Evolutionary conservation across 768 basidiomycete genomes (phyloP), one percentile per base, ranked within the genome.

Genomic region (Lentinula detonsa): DNA sequence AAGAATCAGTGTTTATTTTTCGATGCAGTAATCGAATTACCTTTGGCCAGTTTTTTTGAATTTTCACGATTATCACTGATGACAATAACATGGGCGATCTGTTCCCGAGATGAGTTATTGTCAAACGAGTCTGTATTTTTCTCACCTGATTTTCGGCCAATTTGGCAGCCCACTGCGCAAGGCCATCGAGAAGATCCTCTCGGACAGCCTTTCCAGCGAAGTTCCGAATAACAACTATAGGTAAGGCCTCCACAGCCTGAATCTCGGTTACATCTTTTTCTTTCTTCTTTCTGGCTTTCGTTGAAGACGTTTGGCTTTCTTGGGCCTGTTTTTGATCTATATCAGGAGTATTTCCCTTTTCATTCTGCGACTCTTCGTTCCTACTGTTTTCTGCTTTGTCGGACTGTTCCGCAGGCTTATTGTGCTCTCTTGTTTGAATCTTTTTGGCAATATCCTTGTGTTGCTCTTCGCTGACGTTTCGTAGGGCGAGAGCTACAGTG

Each of bases 51-150:
- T n/a, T 83, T 78, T 69, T 93, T 97, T 1, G 85, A 79, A 61
- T 95, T 90, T 66, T 94, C 93, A 31, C 90, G 84, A 65, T 93
- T 94, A 69, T 98, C 93, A 66, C 92, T 92, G 48, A 95, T 76
- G 37, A 98, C 85, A 52, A 99, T 78, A 50, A 97, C 93, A 72
- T 98, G 95, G 0, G 96, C 96, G 60, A 93, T 77, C 91, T 94
- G 63, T 23, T 45, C 21, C 57, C 46, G 31, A 46, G 52, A 60
- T 48, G n/a, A 50, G 5, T 35, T 37, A 43, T 52, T 28, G 16
- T 37, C 21, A 52, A 37, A 8, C 21, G 13, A 57, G 28, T 37
- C 33, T 23, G 51, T 23, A 45, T 34, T 10, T 5, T 6, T 64
- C 75, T 48, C 60, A 91, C 92, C 77, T 88, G 83, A 64, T 86